Evolutionary conservation across 345 rosid species (phyloP).

Genomic region (Ceriops tagal): DNA sequence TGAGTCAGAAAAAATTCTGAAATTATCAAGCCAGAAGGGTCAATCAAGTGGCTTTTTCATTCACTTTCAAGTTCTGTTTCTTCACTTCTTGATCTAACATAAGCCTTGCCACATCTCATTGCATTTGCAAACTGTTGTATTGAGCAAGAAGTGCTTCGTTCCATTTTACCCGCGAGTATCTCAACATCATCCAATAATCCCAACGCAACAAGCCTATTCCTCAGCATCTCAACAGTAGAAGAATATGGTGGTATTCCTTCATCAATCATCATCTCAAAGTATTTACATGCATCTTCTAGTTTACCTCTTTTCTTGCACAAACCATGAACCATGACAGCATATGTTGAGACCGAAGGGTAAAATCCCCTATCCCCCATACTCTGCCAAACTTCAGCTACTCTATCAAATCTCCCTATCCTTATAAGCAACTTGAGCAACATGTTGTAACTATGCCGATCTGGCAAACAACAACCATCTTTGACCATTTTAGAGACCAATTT

Average conservation of each 20-base stretch:
- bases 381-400: conserved; percentile 69
- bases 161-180: conserved; percentile 74
- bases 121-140: conserved; percentile 58
- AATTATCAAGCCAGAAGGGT: too few relatives aligned
- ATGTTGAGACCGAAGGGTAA: conserved; percentile 74
- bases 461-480: conserved; percentile 48
- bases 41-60: too few relatives aligned
- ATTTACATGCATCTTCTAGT: conserved; percentile 72
- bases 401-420: conserved; percentile 71
- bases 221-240: conserved; percentile 67
- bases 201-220: conserved; percentile 54
- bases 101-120: conserved; percentile 50
- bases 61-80: conserved; percentile 24
- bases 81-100: conserved; percentile 19
- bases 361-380: conserved; percentile 58
- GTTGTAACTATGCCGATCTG: conserved; percentile 70
- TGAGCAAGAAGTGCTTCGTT: conserved; percentile 54
- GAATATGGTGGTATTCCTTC: conserved; percentile 84
- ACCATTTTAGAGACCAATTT: conserved; percentile 65
- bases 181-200: conserved; percentile 58
- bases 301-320: conserved; percentile 72
- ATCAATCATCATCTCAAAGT: conserved; percentile 91
- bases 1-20: too few relatives aligned
- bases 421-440: conserved; percentile 72
- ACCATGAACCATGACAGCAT: conserved; percentile 78